Base-by-base conservation (phyloP, 441 rosid species). In the Syzygium syzygioides region DNA sequence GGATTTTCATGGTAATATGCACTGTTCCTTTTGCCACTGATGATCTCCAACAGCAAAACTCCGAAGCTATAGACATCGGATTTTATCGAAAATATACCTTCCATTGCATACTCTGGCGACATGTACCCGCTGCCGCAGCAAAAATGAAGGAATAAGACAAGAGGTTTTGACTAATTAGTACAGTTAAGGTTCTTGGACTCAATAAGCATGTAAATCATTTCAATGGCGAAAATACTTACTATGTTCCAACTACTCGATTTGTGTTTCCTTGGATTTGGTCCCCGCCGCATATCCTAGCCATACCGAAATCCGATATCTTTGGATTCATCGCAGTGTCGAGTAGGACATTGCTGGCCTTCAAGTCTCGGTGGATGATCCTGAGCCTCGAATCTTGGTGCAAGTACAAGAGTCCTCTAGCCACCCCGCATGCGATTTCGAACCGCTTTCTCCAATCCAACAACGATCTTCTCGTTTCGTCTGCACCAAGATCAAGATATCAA, bases 341-440 rank as follows among this genome's bases (percentile, higher is more conserved):
- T 17, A 94, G 89, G 79, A 94, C 56, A 17, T 94, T 94, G 86
- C 96, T 90, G 5, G 92, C 92, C 90, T 94, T 94, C 19, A 94
- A 93, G 88, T 94, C 96, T 54, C 94, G 93, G 57, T 94, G 95
- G 87, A 94, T 93, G 48, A 94, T 93, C 28, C 92, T 88, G 17
- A 93, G 91, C 28, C 92, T 91, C 25, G 96, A 94, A 89, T 94
- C 95, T 88, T 93, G 93, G 85, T 94, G 95, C 55, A 94, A 93
- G 87, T 94, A 94, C 0, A 94, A 25, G 89, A 94, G 87, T 20
- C 95, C 96, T 48, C 91, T 45, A 80, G 93, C 94, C 71, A 93
- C 76, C 45, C 94, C 94, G 45, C 91, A 91, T 18, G 41, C 23
- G 0, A 64, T 64, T 30, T 64, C 41, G 1, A 64, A 64, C 76